phyloP scores from a whole-genome alignment of 2,329 filamentous ascomycete genomes.

The Exophiala xenobiotica region DNA sequence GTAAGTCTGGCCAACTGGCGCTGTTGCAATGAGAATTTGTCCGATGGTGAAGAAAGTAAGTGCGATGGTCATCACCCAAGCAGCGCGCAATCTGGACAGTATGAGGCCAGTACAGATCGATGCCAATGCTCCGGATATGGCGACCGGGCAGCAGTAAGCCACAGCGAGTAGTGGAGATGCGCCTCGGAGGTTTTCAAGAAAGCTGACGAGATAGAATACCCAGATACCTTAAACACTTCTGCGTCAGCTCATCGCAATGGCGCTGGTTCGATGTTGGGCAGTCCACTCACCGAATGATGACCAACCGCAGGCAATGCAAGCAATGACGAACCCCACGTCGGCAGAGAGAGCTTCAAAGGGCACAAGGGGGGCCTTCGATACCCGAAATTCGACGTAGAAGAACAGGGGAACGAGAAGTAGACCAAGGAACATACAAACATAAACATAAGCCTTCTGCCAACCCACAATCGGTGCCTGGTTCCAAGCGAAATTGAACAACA shows the following conservation, averaged over 20 bases:
- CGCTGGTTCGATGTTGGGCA: too few relatives aligned
- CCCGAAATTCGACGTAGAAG: constrained; percentile 50
- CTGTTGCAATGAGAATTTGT: constrained; percentile 20
- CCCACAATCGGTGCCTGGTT: constrained; percentile 62
- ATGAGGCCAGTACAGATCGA: constrained; percentile 29
- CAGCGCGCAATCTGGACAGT: constrained; percentile 15
- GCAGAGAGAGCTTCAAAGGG: constrained; percentile 44
- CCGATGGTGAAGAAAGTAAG: constrained; percentile 21
- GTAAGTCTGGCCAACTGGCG: constrained; percentile 48
- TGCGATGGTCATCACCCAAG: constrained; percentile 21
- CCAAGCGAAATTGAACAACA: constrained; percentile 67
- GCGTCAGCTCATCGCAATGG: constrained; percentile 49
- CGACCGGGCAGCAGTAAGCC: constrained; percentile 34
- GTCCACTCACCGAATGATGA: neutral
- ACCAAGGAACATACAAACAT: constrained; percentile 58
- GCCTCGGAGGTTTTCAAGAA: constrained; percentile 33
- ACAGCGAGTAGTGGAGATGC: constrained; percentile 31
- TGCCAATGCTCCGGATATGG: constrained; percentile 35
- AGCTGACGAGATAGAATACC: constrained; percentile 8
- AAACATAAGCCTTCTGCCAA: constrained; percentile 59
- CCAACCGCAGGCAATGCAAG: neutral
- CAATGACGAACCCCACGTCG: neutral
- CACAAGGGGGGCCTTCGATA: constrained; percentile 55
- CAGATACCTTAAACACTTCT: constrained; percentile 47
- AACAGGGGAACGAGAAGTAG: constrained; percentile 56